Conservation (phyloP, 352 stramenopile species). For the Peronospora destructor region DNA sequence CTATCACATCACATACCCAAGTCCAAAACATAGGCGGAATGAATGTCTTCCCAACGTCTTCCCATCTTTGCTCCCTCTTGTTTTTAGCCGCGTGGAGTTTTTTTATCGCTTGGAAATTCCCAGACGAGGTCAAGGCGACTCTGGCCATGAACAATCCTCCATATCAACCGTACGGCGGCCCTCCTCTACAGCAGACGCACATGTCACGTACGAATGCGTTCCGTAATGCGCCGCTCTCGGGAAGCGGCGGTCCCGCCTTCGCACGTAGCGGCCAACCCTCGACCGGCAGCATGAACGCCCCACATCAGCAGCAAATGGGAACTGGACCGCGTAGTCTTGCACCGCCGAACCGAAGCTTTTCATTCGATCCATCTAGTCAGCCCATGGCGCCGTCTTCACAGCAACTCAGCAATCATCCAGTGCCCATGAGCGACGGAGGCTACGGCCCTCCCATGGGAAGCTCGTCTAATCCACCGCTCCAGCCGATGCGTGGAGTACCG, state of each 20-base stretch:
- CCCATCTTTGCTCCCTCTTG: not conserved
- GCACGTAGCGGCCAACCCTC: constrained; percentile 18
- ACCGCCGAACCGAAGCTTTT: constrained; percentile 22
- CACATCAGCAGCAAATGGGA: constrained; percentile 24
- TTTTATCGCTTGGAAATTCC: constrained; percentile 2
- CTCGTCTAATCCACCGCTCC: constrained; percentile 13
- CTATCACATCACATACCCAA: not conserved
- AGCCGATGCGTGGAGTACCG: constrained; percentile 24
- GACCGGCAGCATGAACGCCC: constrained; percentile 14
- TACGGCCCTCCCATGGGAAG: constrained; percentile 18
- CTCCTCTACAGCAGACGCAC: constrained; percentile 14
- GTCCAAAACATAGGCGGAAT: not conserved
- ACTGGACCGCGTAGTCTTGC: constrained; percentile 24
- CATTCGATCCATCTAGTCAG: constrained; percentile 29
- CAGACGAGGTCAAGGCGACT: constrained; percentile 1
- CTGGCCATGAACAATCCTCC: constrained; percentile 36
- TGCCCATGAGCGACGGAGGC: constrained; percentile 29
- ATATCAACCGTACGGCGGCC: constrained; percentile 52
- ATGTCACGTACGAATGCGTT: constrained; percentile 32
- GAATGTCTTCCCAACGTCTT: constrained; percentile 6
- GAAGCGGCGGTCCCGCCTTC: constrained; percentile 21
- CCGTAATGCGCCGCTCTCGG: constrained; percentile 38
- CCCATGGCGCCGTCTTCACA: constrained; percentile 24
- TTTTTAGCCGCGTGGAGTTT: constrained; percentile 20
- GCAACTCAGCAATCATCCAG: constrained; percentile 15